Conservation (phyloP, 345 rosid genomes). For the Salix exigua region DNA sequence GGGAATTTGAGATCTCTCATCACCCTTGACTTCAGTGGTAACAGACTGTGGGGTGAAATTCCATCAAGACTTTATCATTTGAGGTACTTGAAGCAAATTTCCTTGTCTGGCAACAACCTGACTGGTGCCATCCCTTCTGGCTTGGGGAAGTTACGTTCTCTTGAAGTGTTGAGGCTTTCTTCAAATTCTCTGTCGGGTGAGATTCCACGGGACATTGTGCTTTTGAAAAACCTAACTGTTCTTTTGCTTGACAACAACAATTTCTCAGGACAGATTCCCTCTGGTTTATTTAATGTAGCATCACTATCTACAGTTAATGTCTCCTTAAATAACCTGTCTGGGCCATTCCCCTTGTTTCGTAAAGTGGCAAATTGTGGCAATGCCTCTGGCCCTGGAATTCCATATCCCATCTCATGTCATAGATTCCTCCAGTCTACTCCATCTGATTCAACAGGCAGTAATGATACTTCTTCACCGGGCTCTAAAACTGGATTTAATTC, state of each 20-base stretch:
- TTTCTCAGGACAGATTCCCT: conserved; percentile 10
- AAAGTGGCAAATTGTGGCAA: conserved; percentile 11
- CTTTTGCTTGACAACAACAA: conserved; percentile 19
- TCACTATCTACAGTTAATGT: conserved; percentile 7
- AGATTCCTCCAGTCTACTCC: background rate
- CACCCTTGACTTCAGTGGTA: conserved; percentile 25
- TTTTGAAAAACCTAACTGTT: conserved; percentile 13
- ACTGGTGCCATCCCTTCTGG: conserved; percentile 12
- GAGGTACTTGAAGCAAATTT: conserved; percentile 19
- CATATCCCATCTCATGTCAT: background rate
- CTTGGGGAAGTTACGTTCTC: conserved; percentile 3
- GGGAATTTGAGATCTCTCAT: conserved; percentile 26
- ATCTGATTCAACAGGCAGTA: background rate
- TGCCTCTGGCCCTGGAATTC: conserved; percentile 6
- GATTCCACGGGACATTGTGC: conserved; percentile 2
- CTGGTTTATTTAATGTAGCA: conserved; percentile 1
- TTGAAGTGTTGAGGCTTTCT: conserved; percentile 2
- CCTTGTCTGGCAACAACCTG: conserved; percentile 28
- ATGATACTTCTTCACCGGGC: conserved; percentile 1
- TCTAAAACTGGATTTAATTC: conserved; percentile 9
- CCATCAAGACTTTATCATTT: conserved; percentile 17
- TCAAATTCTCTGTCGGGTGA: background rate
- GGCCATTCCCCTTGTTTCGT: background rate
- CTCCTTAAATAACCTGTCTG: conserved; percentile 12
- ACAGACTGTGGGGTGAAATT: conserved; percentile 23